A percentile compares a stretch with the other conserved stretches of the same genome.
Conservation (phyloP, 306 rosid species). For the Aeschynomene evenia region DNA sequence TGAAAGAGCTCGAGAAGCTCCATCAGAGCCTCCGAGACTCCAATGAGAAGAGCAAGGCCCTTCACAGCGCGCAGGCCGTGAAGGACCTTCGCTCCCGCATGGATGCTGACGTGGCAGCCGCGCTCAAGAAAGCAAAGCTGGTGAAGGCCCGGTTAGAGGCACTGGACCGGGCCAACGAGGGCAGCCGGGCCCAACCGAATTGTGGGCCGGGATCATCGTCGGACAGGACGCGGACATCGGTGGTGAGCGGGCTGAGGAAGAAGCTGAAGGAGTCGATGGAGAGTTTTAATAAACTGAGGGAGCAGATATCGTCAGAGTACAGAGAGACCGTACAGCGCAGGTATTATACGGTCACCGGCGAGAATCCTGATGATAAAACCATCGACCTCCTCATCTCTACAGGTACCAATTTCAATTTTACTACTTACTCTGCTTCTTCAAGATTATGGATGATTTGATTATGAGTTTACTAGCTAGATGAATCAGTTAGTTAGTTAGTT, state of each 20-base stretch:
- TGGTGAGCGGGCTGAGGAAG: conserved; percentile 70
- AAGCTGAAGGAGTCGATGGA: conserved; percentile 83
- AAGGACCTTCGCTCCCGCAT: conserved; percentile 82
- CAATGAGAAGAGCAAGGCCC: conserved; percentile 66
- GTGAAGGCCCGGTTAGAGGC: conserved; percentile 73
- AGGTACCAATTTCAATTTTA: conserved; percentile 35
- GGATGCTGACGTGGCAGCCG: conserved; percentile 72
- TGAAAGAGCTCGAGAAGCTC: conserved; percentile 67
- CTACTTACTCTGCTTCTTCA: not conserved
- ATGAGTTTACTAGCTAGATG: no score
- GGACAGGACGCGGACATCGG: conserved; percentile 68
- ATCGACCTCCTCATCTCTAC: conserved; percentile 82
- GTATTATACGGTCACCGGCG: conserved; percentile 85
- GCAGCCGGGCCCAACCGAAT: conserved; percentile 47
- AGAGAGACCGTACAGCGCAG: conserved; percentile 81
- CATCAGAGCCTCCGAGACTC: conserved; percentile 45
- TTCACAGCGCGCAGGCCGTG: conserved; percentile 68
- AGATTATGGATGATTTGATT: no score
- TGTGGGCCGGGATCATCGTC: conserved; percentile 86
- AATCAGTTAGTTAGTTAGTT: not conserved
- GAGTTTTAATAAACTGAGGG: conserved; percentile 59
- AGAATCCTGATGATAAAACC: conserved; percentile 78
- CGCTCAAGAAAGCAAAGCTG: conserved; percentile 75
- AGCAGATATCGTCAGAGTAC: conserved; percentile 77
- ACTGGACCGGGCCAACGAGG: conserved; percentile 73